A percentile compares a stretch with the other conserved stretches of the same genome.
phyloP scores from a whole-genome alignment of 768 basidiomycete genomes.

The Boletus pseudopeckii region DNA sequence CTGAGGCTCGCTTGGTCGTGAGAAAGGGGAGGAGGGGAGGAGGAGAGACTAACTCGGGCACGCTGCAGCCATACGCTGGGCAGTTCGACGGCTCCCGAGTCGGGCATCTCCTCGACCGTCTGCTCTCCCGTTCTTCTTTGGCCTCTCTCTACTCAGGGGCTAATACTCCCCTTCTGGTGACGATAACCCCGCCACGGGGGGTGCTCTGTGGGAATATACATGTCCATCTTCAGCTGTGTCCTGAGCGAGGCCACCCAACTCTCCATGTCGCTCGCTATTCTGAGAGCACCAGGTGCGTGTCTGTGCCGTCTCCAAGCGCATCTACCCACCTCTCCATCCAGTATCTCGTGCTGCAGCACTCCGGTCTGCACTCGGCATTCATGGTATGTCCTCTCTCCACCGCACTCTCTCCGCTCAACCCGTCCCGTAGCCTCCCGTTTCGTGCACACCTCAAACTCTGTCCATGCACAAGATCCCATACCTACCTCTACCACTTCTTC shows the following conservation, averaged over 20 bases:
- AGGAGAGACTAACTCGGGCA: neutral
- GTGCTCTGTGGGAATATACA: conserved; percentile 12
- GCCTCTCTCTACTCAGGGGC: conserved; percentile 11
- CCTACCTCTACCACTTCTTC: conserved; percentile 43
- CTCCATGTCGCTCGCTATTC: conserved; percentile 43
- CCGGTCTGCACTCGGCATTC: conserved; percentile 42
- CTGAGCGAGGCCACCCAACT: neutral
- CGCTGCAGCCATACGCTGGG: neutral
- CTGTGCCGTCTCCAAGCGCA: conserved; percentile 30
- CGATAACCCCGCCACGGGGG: conserved; percentile 10
- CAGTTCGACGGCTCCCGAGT: neutral
- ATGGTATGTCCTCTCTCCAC: conserved; percentile 31
- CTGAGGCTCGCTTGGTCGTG: conserved; percentile 25
- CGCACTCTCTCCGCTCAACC: conserved; percentile 10
- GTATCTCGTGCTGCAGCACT: conserved; percentile 40
- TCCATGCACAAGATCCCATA: conserved; percentile 38
- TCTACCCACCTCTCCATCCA: conserved; percentile 17
- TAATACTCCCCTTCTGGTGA: neutral
- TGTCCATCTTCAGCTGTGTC: neutral
- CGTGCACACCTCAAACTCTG: conserved; percentile 51
- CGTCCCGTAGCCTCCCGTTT: conserved; percentile 44
- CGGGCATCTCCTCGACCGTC: neutral
- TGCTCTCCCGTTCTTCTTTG: too few species aligned
- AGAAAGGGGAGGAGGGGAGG: conserved; percentile 18
- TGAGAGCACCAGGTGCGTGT: conserved; percentile 35